phyloP scores from a whole-genome alignment of 371 early-diverging fungal species.

The Lichtheimia ornata region DNA sequence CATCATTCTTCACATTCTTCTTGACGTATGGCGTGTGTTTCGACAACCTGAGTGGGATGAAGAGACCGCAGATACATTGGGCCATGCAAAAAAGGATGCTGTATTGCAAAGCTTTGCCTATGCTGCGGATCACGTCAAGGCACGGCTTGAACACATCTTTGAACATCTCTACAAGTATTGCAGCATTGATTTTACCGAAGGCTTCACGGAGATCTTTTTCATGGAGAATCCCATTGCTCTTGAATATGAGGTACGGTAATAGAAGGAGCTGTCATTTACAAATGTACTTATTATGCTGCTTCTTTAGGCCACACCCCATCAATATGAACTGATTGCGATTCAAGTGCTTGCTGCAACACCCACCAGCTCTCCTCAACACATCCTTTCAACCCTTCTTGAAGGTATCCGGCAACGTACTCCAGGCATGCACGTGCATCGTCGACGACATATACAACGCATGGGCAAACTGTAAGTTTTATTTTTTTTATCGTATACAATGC shows the following conservation, averaged over 20 bases:
- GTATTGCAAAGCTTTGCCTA: slow-evolving; percentile 47
- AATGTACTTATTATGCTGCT: background rate
- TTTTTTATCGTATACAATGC: background rate
- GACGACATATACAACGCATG: slow-evolving; percentile 42
- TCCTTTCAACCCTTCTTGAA: slow-evolving; percentile 55
- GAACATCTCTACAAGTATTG: slow-evolving; percentile 60
- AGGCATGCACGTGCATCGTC: slow-evolving; percentile 40
- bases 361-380: slow-evolving; percentile 54
- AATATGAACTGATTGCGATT: slow-evolving; percentile 39
- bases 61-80: slow-evolving; percentile 20
- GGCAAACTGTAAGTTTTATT: slow-evolving; percentile 56
- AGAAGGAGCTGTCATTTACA: background rate
- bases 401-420: slow-evolving; percentile 58
- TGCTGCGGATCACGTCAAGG: slow-evolving; percentile 51
- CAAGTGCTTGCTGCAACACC: slow-evolving; percentile 56
- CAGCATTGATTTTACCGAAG: slow-evolving; percentile 63
- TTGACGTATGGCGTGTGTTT: slow-evolving; percentile 58
- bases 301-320: slow-evolving; percentile 15
- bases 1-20: slow-evolving; percentile 50
- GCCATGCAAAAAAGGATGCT: slow-evolving; percentile 40
- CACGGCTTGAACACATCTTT: slow-evolving; percentile 55
- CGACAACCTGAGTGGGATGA: slow-evolving; percentile 34
- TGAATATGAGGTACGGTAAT: slow-evolving; percentile 34
- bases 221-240: slow-evolving; percentile 57
- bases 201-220: slow-evolving; percentile 62